phyloP scores from a whole-genome alignment of 108 stramenopile genomes.

The Nitzschia sp. region DNA sequence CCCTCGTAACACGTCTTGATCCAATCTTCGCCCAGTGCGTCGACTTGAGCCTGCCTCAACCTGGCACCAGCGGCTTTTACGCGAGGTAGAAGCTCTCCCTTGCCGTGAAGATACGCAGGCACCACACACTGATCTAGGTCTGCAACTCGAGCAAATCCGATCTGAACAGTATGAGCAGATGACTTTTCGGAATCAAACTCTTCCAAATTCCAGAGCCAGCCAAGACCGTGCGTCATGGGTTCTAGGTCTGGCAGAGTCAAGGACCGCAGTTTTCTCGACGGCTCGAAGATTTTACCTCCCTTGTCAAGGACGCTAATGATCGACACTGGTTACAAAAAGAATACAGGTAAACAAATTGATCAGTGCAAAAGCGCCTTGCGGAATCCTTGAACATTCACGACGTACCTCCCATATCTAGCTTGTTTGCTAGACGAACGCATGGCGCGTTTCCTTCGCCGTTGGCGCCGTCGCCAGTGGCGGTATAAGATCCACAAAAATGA shows the following conservation, averaged over 20 bases:
- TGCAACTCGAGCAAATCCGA: conserved; percentile 72
- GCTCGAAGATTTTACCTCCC: conserved; percentile 77
- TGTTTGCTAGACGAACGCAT: conserved; percentile 58
- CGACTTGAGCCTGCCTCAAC: conserved; percentile 51
- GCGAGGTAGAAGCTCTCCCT: conserved; percentile 39
- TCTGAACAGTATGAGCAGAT: conserved; percentile 61
- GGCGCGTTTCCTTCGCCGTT: conserved; percentile 59
- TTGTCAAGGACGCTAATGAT: conserved; percentile 89
- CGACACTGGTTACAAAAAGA: conserved; percentile 47
- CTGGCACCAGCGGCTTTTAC: conserved; percentile 36
- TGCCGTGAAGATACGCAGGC: conserved; percentile 39
- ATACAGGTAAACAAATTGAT: neutral
- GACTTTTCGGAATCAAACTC: conserved; percentile 32
- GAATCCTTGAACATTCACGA: neutral
- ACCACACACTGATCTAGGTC: conserved; percentile 77
- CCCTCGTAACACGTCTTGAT: conserved; percentile 68
- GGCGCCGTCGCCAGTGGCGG: conserved; percentile 65
- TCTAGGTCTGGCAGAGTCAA: conserved; percentile 78
- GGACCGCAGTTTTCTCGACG: conserved; percentile 64
- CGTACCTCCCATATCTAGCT: conserved; percentile 77
- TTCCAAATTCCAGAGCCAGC: conserved; percentile 69
- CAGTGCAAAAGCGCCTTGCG: neutral
- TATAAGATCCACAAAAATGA: conserved; percentile 88
- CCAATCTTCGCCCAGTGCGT: conserved; percentile 77
- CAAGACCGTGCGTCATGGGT: conserved; percentile 64